phyloP scores from a whole-genome alignment of 2,329 filamentous ascomycete genomes.

The Akanthomyces lecanii region DNA sequence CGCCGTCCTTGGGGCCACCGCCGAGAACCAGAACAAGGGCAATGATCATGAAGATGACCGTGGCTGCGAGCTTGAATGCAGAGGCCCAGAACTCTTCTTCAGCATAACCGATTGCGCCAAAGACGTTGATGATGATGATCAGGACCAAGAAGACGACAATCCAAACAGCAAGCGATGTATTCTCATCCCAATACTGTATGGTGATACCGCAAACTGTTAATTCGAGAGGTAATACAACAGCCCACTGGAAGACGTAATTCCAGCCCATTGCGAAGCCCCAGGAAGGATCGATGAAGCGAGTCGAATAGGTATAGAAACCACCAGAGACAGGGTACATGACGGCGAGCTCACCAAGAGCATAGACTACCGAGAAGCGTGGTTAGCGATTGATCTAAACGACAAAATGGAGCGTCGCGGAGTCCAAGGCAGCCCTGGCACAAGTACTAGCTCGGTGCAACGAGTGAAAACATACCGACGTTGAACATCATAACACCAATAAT shows the following conservation, averaged over 20 bases:
- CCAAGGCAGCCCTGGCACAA: background rate
- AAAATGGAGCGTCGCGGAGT: too few relatives aligned
- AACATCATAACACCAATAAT: constrained; percentile 59
- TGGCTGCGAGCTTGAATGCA: constrained; percentile 52
- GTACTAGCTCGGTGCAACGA: background rate
- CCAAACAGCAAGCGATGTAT: constrained; percentile 46
- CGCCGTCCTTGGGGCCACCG: constrained; percentile 46
- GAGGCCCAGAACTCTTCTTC: constrained; percentile 56
- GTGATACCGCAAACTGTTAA: constrained; percentile 49
- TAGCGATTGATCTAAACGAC: background rate
- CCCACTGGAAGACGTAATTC: constrained; percentile 48
- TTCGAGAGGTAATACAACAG: constrained; percentile 47
- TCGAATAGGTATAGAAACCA: constrained; percentile 59
- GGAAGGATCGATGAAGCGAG: constrained; percentile 58
- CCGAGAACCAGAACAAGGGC: constrained; percentile 54
- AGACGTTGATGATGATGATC: constrained; percentile 50
- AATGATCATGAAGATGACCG: constrained; percentile 59
- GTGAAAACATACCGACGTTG: constrained; percentile 39
- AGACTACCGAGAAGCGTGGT: constrained; percentile 34
- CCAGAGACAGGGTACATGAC: constrained; percentile 60
- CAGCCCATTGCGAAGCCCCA: constrained; percentile 54
- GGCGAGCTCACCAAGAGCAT: constrained; percentile 57
- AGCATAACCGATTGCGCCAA: constrained; percentile 49
- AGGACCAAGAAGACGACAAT: constrained; percentile 49
- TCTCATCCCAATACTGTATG: constrained; percentile 46